Evolutionary conservation across 495 filamentous ascomycete species (phyloP).

Genomic region (Eremomyces bilateralis): DNA sequence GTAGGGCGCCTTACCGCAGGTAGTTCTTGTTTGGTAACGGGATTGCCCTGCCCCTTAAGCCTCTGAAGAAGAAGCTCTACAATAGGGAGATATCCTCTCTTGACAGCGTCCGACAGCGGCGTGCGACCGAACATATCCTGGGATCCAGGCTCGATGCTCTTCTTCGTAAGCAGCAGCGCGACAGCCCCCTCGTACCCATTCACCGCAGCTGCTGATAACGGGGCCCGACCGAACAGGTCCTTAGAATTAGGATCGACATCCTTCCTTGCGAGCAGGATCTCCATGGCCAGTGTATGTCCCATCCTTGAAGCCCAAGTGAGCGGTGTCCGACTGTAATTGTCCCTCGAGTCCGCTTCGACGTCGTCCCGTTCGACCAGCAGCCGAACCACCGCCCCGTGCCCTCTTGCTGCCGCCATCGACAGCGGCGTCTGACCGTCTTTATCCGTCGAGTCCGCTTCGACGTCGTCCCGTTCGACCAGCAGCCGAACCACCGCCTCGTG

Average conservation of each 20-base stretch:
- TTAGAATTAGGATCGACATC: slow-evolving; percentile 1
- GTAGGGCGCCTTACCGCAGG: too few relatives aligned
- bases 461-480: slow-evolving; percentile 1
- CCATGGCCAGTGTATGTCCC: slow-evolving; percentile 1
- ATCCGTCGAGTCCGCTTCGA: slow-evolving; percentile 1
- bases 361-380: slow-evolving; percentile 3
- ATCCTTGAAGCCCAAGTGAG: neutral
- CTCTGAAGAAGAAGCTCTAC: slow-evolving; percentile 2
- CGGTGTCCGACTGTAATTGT: slow-evolving; percentile 2
- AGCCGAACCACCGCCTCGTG: slow-evolving; percentile 1
- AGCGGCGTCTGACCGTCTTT: slow-evolving; percentile 1
- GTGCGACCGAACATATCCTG: slow-evolving; percentile 9
- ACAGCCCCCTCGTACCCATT: slow-evolving; percentile 2
- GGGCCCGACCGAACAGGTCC: slow-evolving; percentile 1
- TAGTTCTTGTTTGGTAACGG: too few relatives aligned
- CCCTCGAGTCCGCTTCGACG: slow-evolving; percentile 1
- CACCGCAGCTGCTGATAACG: slow-evolving; percentile 1
- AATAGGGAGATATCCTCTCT: slow-evolving; percentile 1
- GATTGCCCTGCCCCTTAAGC: neutral
- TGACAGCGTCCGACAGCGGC: slow-evolving; percentile 11
- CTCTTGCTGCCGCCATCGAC: slow-evolving; percentile 1
- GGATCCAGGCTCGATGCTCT: slow-evolving; percentile 18
- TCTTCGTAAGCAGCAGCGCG: slow-evolving; percentile 1
- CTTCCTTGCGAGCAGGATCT: slow-evolving; percentile 1
- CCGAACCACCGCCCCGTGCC: slow-evolving; percentile 2